Percentiles rank a stretch among this genome's conserved stretches.
These are phyloP conservation scores for Botrytis paeoniae DNA, from an alignment of 2,329 filamentous ascomycete genomes.

Conservation along the genomic window DNA sequence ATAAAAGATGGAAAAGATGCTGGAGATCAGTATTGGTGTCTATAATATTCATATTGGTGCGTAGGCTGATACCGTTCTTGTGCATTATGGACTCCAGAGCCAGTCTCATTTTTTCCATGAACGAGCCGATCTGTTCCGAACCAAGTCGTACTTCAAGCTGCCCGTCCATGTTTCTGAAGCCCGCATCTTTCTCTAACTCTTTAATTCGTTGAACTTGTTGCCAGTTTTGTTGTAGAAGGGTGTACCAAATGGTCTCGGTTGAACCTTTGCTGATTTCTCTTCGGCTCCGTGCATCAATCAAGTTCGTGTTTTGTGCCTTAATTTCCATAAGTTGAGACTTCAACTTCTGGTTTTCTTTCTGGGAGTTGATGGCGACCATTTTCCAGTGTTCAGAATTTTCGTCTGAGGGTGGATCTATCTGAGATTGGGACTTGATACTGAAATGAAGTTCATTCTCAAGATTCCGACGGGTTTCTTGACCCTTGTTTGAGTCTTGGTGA, in stretches of 20 bases:
- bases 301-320: neutral
- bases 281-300: slow-evolving; percentile 9
- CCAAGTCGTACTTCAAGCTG: neutral
- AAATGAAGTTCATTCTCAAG: neutral
- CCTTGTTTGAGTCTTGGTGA: neutral
- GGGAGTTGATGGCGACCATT: neutral
- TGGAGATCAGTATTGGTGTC: neutral
- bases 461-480: neutral
- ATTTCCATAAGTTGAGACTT: neutral
- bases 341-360: neutral
- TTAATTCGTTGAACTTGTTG: neutral
- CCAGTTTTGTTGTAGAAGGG: neutral
- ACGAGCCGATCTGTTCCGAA: neutral
- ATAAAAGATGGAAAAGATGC: neutral
- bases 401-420: neutral
- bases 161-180: neutral
- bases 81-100: slow-evolving; percentile 1
- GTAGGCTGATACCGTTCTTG: neutral
- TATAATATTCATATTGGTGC: neutral
- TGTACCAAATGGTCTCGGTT: neutral
- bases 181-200: neutral
- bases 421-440: neutral
- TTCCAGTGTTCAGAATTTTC: neutral
- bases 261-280: neutral
- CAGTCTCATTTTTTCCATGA: neutral